A percentile compares a stretch with the other conserved stretches of the same genome.
Evolutionary conservation across 1,284 basidiomycete species (phyloP).

Genomic region (Microbotryum saponariae): DNA sequence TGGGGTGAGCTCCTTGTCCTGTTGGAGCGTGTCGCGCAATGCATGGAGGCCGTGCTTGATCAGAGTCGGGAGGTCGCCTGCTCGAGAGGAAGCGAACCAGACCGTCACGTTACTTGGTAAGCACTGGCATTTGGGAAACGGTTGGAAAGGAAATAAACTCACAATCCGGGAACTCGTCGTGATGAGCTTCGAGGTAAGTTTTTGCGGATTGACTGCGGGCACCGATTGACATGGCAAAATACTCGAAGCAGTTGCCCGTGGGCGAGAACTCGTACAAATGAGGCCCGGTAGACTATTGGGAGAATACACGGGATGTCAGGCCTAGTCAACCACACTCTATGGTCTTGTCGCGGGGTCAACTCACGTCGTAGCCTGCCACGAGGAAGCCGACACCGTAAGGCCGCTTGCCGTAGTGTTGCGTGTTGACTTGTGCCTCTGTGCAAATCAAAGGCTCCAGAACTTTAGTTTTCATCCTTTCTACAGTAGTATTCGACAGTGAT

Average conservation of each 20-base stretch:
- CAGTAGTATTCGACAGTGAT: neutral
- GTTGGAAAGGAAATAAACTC: conserved; percentile 39
- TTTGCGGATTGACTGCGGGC: conserved; percentile 96
- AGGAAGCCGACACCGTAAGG: conserved; percentile 99
- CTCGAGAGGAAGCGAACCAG: neutral
- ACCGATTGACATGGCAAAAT: conserved; percentile 97
- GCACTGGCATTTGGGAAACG: neutral
- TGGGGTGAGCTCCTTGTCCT: conserved; percentile 87
- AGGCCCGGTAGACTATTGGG: conserved; percentile 64
- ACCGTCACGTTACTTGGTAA: neutral
- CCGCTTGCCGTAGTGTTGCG: conserved; percentile 93
- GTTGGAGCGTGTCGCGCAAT: conserved; percentile 87
- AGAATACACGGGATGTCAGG: neutral
- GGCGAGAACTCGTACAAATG: conserved; percentile 98
- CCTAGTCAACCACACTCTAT: neutral
- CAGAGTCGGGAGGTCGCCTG: conserved; percentile 69
- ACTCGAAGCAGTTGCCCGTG: conserved; percentile 94
- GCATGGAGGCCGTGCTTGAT: conserved; percentile 87
- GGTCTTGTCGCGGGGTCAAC: conserved; percentile 17
- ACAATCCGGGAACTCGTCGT: conserved; percentile 77
- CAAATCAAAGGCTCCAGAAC: conserved; percentile 6
- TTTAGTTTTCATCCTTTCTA: neutral
- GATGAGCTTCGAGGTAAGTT: conserved; percentile 95
- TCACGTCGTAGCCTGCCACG: conserved; percentile 81
- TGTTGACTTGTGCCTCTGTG: conserved; percentile 94